A percentile compares a stretch with the other conserved stretches of the same genome.
Evolutionary conservation across 2,329 filamentous ascomycete species (phyloP).

Genomic region (Fusarium mundagurra): DNA sequence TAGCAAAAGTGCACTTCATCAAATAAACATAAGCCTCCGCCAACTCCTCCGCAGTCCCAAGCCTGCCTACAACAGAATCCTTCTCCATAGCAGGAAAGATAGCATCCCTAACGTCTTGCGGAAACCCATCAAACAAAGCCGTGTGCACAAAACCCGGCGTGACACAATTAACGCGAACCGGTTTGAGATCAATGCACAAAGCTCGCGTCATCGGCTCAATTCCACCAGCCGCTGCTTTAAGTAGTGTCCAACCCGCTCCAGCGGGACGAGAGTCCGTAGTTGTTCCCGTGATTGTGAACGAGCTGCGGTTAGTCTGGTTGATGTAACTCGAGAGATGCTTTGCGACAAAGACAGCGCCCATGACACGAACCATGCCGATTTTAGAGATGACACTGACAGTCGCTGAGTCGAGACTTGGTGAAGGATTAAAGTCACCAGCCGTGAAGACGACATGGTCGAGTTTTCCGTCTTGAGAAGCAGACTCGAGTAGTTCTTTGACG

Average conservation of each 20-base stretch:
- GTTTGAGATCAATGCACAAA: background rate
- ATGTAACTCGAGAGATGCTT: background rate
- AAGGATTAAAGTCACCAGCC: background rate
- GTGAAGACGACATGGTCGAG: background rate
- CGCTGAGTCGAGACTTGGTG: background rate
- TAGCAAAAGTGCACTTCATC: slow-evolving; percentile 1
- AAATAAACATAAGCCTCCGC: background rate
- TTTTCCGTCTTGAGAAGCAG: background rate
- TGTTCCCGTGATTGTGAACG: background rate
- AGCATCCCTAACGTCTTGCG: background rate
- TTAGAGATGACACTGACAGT: background rate
- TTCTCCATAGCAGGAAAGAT: background rate
- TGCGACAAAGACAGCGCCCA: background rate
- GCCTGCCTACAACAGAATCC: background rate
- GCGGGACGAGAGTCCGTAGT: background rate
- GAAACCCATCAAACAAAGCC: background rate
- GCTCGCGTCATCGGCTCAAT: background rate
- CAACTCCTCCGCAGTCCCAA: background rate
- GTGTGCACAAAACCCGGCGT: background rate
- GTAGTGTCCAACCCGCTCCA: background rate
- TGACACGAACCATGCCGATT: background rate
- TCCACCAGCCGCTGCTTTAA: background rate
- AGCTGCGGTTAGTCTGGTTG: background rate
- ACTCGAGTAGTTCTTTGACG: background rate
- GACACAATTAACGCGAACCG: background rate